Evolutionary conservation across 148 eudicot genomes (phyloP), one percentile per base, ranked within the genome.

Genomic region (Vaccinium myrtillus): DNA sequence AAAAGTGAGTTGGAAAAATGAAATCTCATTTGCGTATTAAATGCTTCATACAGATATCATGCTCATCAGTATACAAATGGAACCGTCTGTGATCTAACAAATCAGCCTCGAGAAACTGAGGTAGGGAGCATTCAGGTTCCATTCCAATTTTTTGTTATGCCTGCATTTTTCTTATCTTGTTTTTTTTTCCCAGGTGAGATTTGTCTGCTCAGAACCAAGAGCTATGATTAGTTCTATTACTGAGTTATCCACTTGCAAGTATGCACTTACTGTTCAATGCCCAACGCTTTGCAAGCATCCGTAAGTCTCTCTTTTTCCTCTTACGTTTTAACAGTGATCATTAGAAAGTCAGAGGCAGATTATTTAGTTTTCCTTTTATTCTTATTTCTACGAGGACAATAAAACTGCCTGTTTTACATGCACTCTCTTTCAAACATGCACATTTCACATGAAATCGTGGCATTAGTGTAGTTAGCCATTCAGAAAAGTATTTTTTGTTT

Each of bases 161-260:
- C 18, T 69, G 2, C 50, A 15, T 80, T 21, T 9, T 65, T 25
- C 0, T 61, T 55, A 43, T 30, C 49, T 63, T 32, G 2, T 78
- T 69, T 79, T 81, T 54, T 46, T 53, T 82, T 90, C 78, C 59
- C 90, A 97, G 98, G 99, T 93, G 80, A 89, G 99, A 86, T 97
- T 95, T 84, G 98, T 95, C 54, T 97, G 99, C 89, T 93, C 99
- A 13, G 99, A 96, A 85, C 93, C 95, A 19, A 93, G 93, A 87
- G 92, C 94, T 50, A 93, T 93, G 95, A 94, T 96, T 63, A 93
- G 90, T 88, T 92, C 99, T 75, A 90, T 94, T 58, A 94, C 98
- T 55, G 99, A 96, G 89, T 86, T 96, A 80, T 91, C 99, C 61
- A 96, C 99, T 5, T 96, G 99, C 92, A 96, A 92, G 90, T 96